phyloP scores from a whole-genome alignment of 768 basidiomycete genomes.

The Trametes maxima region DNA sequence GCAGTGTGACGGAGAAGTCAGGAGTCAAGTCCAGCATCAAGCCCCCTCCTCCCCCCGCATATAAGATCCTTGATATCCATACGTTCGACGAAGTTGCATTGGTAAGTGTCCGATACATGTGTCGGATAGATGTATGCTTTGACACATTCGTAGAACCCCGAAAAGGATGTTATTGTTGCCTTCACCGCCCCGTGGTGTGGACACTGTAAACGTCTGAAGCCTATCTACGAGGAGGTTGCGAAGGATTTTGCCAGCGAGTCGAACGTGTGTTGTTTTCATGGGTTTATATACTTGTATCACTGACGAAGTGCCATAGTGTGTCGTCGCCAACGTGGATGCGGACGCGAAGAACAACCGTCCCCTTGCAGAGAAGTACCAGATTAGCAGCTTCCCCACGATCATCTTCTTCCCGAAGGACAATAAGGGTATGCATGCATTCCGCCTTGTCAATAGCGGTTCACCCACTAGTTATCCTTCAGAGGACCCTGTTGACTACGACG shows the following conservation, averaged over 20 bases:
- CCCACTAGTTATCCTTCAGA: conserved; percentile 28
- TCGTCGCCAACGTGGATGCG: conserved; percentile 90
- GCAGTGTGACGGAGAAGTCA: conserved; percentile 72
- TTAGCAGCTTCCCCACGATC: conserved; percentile 88
- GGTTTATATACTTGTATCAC: too few relatives aligned
- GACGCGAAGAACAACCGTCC: conserved; percentile 80
- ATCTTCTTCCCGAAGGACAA: conserved; percentile 87
- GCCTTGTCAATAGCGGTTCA: neutral
- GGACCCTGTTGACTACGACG: conserved; percentile 63
- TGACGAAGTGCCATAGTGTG: conserved; percentile 52
- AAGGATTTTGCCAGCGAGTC: conserved; percentile 75
- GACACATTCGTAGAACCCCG: conserved; percentile 47
- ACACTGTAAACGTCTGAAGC: conserved; percentile 93
- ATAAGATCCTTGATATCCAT: conserved; percentile 63
- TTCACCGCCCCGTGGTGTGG: conserved; percentile 92
- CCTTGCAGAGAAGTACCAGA: conserved; percentile 69
- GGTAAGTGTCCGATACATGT: conserved; percentile 39
- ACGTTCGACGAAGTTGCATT: conserved; percentile 79
- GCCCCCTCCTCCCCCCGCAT: conserved; percentile 75
- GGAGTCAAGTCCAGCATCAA: conserved; percentile 89
- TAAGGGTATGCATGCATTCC: conserved; percentile 36
- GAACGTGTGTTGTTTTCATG: conserved; percentile 50
- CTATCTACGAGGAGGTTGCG: conserved; percentile 85
- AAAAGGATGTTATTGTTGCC: conserved; percentile 83
- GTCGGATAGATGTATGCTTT: neutral